Percentiles rank a stretch among this genome's conserved stretches.
Evolutionary conservation across 495 filamentous ascomycete species (phyloP).

Genomic region (Viridothelium virens): DNA sequence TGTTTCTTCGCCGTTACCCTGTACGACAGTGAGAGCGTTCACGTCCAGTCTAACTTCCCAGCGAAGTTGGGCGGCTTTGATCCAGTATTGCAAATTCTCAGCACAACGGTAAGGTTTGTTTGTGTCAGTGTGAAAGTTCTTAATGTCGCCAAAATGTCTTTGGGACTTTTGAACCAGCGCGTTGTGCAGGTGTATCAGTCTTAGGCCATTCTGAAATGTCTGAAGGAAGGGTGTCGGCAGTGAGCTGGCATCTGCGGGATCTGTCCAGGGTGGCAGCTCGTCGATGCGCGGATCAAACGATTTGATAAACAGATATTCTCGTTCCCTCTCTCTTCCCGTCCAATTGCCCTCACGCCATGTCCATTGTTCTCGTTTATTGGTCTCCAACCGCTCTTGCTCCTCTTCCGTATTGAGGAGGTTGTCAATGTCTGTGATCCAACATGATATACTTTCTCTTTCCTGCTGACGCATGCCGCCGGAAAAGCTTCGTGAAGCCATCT

Average conservation of each 20-base stretch:
- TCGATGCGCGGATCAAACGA: conserved; percentile 62
- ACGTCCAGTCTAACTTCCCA: conserved; percentile 85
- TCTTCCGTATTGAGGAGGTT: conserved; percentile 67
- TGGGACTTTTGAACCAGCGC: conserved; percentile 74
- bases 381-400: conserved; percentile 64
- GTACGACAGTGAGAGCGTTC: conserved; percentile 79
- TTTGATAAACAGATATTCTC: conserved; percentile 58
- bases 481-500: conserved; percentile 83
- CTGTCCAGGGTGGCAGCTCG: conserved; percentile 62
- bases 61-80: conserved; percentile 87
- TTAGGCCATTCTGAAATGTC: conserved; percentile 65
- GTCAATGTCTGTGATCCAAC: conserved; percentile 71
- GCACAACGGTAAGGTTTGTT: conserved; percentile 88
- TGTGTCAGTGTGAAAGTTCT: conserved; percentile 76
- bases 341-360: conserved; percentile 75
- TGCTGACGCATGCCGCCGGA: conserved; percentile 67
- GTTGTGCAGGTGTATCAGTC: conserved; percentile 83
- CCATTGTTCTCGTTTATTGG: conserved; percentile 64
- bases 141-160: conserved; percentile 85
- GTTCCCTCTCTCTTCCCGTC: conserved; percentile 64
- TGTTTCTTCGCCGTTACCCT: conserved; percentile 52
- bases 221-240: conserved; percentile 71
- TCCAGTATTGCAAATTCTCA: conserved; percentile 91
- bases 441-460: conserved; percentile 61
- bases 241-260: conserved; percentile 44